Evolutionary conservation across 345 rosid species (phyloP), one percentile per base, ranked within the genome.

Genomic region (Schrenkiella parvula): DNA sequence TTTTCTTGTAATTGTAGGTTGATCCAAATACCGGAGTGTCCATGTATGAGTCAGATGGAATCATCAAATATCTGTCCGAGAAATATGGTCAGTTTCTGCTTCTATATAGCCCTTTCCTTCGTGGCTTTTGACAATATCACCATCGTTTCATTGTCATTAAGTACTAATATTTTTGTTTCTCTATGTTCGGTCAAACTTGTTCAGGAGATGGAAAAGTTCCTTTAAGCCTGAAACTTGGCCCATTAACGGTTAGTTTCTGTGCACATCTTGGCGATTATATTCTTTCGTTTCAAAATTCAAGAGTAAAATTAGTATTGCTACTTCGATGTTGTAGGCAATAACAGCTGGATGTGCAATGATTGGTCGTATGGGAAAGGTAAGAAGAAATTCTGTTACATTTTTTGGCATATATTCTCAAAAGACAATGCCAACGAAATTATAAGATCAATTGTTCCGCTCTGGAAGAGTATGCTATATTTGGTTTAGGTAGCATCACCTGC

Each of bases 11-110:
- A 65, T 26, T 80, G 77, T 80, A 91, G 96, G 92, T 91, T 35
- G 98, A 91, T 84, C 97, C 96, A 41, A 93, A 93, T 80, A 87
- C 95, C 14, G 96, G 97, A 58, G 87, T 83, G 74, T 79, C 95
- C 38, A 91, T 93, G 91, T 91, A 93, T 66, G 98, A 93, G 82
- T 93, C 98, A 14, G 95, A 93, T 74, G 91, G 78, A 54, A 93
- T 93, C 76, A 89, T 93, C 64, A 91, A 88, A 79, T 91, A 93
- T 77, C 80, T 91, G 65, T 87, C 78, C 26, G 81, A 72, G 47
- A 93, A 84, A 91, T 93, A 93, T 66, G 96, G 97, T 90, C 28
- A 14, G 83, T 81, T 39, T 66, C 66, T 73, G 1, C 65, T 64
- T 75, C 32, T 65, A 12, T 43, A 43, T 43, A 14, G 1, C 14